These are phyloP conservation scores for Phaeotremella skinneri DNA, from an alignment of 768 basidiomycete species.

Conservation along the genomic window DNA sequence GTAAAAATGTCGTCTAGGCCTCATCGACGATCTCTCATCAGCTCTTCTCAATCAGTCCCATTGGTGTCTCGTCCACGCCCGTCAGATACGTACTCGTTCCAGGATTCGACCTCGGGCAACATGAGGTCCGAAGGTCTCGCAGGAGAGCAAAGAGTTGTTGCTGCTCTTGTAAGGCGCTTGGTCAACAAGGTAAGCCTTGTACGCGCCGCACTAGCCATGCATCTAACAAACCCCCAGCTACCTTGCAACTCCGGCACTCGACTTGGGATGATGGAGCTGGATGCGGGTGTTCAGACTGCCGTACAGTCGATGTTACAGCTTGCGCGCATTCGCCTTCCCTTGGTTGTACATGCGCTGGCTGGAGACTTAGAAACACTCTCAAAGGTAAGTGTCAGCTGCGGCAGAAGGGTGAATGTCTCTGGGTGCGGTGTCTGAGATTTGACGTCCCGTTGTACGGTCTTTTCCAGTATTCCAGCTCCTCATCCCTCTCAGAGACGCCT, in stretches of 20 bases:
- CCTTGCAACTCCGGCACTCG: constrained; percentile 78
- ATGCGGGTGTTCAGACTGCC: constrained; percentile 70
- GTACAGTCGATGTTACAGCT: constrained; percentile 78
- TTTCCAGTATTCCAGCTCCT: constrained; percentile 25
- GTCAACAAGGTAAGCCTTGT: constrained; percentile 66
- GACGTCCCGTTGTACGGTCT: constrained; percentile 3
- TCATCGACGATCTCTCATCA: not conserved
- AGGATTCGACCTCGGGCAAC: not conserved
- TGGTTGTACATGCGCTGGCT: constrained; percentile 73
- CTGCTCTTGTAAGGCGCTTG: constrained; percentile 73
- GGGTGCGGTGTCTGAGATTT: constrained; percentile 9
- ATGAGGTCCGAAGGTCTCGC: not conserved
- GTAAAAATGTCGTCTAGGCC: not conserved
- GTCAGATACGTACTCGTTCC: not conserved
- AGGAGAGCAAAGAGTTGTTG: constrained; percentile 71
- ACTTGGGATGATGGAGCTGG: constrained; percentile 70
- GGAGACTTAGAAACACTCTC: constrained; percentile 74
- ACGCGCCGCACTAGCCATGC: not conserved
- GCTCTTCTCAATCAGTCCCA: not conserved
- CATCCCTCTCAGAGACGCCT: constrained; percentile 50
- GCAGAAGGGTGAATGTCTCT: not conserved
- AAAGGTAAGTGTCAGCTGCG: constrained; percentile 57
- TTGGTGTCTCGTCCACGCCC: not conserved
- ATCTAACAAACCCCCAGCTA: no score
- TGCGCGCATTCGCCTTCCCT: constrained; percentile 70